These are phyloP conservation scores for Aspergillus vadensis DNA, from an alignment of 2,329 filamentous ascomycete species.

Conservation along the genomic window DNA sequence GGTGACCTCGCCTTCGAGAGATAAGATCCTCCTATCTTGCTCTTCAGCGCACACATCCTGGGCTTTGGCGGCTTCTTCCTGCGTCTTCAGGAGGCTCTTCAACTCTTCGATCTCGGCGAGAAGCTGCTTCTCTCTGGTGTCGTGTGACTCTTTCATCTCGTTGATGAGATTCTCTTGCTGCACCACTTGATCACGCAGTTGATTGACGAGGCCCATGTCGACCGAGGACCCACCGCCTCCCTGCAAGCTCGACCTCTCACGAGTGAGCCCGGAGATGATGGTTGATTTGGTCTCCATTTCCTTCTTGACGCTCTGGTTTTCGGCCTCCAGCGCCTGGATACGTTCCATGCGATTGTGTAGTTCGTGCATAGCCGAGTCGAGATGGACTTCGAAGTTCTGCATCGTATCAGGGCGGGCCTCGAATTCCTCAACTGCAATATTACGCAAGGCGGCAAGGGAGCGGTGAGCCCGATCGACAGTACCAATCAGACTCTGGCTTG, in stretches of 20 bases:
- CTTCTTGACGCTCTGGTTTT: conserved; percentile 79
- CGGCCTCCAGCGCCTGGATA: conserved; percentile 84
- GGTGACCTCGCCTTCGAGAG: conserved; percentile 70
- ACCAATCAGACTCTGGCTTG: conserved; percentile 82
- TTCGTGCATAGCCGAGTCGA: conserved; percentile 91
- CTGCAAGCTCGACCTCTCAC: conserved; percentile 88
- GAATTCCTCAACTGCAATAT: conserved; percentile 84
- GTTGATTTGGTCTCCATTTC: conserved; percentile 98
- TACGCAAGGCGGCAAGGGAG: conserved; percentile 84
- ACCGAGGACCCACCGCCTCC: conserved; percentile 66
- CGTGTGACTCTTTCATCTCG: conserved; percentile 70
- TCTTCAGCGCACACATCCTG: conserved; percentile 37
- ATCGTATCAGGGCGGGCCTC: conserved; percentile 78
- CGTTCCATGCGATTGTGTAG: conserved; percentile 83
- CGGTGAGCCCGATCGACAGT: conserved; percentile 84
- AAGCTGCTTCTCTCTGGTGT: conserved; percentile 74
- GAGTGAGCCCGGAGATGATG: conserved; percentile 89
- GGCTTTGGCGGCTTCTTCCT: conserved; percentile 39
- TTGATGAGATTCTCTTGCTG: conserved; percentile 81
- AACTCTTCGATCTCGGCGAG: conserved; percentile 70
- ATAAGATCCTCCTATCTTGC: conserved; percentile 61
- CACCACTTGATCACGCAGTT: conserved; percentile 83
- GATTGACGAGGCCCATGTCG: conserved; percentile 87
- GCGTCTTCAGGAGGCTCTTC: conserved; percentile 55
- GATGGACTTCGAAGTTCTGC: conserved; percentile 88